Evolutionary conservation across 257 asterid genomes (phyloP), one percentile per base, ranked within the genome.

Genomic region (Striga asiatica): DNA sequence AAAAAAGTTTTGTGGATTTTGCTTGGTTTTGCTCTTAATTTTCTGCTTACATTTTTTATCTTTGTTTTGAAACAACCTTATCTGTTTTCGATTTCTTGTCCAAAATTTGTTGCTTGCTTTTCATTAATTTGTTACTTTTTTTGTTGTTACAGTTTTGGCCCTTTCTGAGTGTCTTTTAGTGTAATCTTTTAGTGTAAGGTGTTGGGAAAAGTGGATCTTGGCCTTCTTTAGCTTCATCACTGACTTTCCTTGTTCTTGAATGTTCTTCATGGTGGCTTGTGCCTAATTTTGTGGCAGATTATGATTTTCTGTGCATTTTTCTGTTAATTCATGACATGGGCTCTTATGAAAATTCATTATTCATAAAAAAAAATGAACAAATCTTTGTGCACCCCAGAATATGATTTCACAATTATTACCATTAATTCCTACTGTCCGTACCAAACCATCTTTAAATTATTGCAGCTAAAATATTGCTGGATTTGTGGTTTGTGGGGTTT

Each of bases 401-500:
- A 52, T 64, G 45, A 53, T 54, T 66, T 13, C 58, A 48, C 68
- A 54, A 64, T 70, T 47, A 64, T 64, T 70, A 18, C 20, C 66
- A 43, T 16, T 39, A 5, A 32, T 8, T 49, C 61, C n/a, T 31
- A 24, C 23, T 14, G 60, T 38, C 64, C 68, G 56, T 55, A 62
- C 65, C n/a, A n/a, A n/a, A n/a, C n/a, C n/a, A n/a, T n/a, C n/a
- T n/a, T n/a, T 22, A 63, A 50, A 31, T 32, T 16, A 8, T 46
- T 53, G 64, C 56, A 69, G 43, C 68, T 54, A 59, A 37, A 17
- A 21, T 2, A n/a, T 29, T 49, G 62, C 42, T 60, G 64, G 65
- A 65, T 54, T n/a, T n/a, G n/a, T n/a, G n/a, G n/a, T n/a, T n/a
- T 49, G 62, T 65, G 56, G 60, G 67, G 56, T 58, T 62, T 69